These are phyloP conservation scores for Liriodendron chinense DNA, from an alignment of 164 flowering plant species.

Conservation along the genomic window DNA sequence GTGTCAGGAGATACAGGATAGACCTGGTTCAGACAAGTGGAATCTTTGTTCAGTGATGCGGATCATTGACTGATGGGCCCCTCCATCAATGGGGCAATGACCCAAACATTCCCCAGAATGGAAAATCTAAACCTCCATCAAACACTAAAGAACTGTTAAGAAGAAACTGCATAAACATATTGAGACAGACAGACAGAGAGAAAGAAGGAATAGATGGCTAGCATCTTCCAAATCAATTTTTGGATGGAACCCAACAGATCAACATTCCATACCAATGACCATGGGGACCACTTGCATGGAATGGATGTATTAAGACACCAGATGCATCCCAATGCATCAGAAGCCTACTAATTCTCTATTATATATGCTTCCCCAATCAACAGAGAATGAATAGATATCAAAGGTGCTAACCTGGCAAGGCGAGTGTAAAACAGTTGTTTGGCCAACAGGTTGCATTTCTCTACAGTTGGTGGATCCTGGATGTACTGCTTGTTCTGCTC, in stretches of 20 bases:
- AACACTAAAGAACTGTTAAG: no score
- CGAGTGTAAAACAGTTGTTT: slow-evolving; percentile 16
- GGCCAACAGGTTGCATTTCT: slow-evolving; percentile 15
- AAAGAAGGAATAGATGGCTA: not conserved
- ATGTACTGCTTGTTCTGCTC: slow-evolving; percentile 18
- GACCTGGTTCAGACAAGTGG: no score
- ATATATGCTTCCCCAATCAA: not conserved
- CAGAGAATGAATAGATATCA: not conserved
- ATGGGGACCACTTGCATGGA: not conserved
- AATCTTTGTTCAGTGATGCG: no score
- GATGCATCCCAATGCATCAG: not conserved
- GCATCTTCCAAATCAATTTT: not conserved
- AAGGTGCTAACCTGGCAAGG: slow-evolving; percentile 10
- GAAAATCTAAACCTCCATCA: not conserved
- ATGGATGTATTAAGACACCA: not conserved
- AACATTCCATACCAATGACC: not conserved
- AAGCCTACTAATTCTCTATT: not conserved
- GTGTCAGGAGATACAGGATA: no score
- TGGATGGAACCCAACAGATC: not conserved
- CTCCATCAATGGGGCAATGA: not conserved
- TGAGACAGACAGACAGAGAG: not conserved
- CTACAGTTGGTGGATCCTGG: slow-evolving; percentile 12
- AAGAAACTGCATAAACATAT: not conserved
- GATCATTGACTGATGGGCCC: no score
- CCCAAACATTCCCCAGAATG: not conserved